These are phyloP conservation scores for Fomitopsis serialis DNA, from an alignment of 768 basidiomycete species.

Conservation along the genomic window DNA sequence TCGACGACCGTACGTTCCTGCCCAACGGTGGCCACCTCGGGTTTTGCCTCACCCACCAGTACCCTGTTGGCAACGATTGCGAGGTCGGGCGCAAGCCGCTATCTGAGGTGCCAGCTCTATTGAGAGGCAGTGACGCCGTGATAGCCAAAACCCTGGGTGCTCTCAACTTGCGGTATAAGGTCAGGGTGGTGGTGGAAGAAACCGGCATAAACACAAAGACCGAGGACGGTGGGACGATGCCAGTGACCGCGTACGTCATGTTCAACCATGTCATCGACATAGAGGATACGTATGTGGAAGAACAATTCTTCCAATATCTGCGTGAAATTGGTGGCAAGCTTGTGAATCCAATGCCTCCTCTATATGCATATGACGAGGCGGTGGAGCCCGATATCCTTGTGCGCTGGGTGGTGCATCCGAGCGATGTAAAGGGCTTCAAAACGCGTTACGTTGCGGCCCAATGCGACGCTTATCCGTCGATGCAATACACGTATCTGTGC, in stretches of 20 bases:
- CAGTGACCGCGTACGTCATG: neutral
- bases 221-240: too few relatives aligned
- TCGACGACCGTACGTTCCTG: slow-evolving; percentile 31
- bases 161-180: neutral
- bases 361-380: too few relatives aligned
- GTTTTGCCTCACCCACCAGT: slow-evolving; percentile 34
- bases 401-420: neutral
- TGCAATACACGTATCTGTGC: too few relatives aligned
- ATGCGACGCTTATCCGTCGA: too few relatives aligned
- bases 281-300: neutral
- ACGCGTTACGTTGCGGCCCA: too few relatives aligned
- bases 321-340: neutral
- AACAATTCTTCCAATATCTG: neutral
- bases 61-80: slow-evolving; percentile 19
- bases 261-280: neutral
- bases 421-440: neutral
- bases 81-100: neutral
- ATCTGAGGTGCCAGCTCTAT: neutral
- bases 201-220: too few relatives aligned
- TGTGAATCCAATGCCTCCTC: neutral
- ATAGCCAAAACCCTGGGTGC: neutral
- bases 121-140: slow-evolving; percentile 10
- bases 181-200: neutral
- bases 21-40: slow-evolving; percentile 34
- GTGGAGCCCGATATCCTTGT: neutral